phyloP scores from a whole-genome alignment of 2,329 filamentous ascomycete genomes.

The Colletotrichum falcatum region DNA sequence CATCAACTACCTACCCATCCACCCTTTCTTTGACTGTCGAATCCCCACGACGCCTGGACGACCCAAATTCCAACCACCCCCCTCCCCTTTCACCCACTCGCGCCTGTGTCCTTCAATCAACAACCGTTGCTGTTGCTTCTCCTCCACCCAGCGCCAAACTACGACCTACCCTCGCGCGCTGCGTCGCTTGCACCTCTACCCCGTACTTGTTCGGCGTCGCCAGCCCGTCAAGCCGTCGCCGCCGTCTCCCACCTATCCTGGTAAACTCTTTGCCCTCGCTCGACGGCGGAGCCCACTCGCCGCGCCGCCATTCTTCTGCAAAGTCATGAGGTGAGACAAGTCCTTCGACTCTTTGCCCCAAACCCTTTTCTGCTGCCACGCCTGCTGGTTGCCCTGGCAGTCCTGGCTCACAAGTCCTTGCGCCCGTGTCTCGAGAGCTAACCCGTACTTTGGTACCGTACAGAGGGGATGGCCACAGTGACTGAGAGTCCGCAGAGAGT shows the following conservation, averaged over 20 bases:
- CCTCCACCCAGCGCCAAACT: neutral
- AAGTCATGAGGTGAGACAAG: slow-evolving; percentile 41
- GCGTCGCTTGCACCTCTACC: too few species aligned
- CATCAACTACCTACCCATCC: slow-evolving; percentile 22
- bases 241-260: neutral
- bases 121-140: slow-evolving; percentile 9
- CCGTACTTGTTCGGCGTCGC: neutral
- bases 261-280: neutral
- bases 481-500: slow-evolving; percentile 63
- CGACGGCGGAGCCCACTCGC: slow-evolving; percentile 19
- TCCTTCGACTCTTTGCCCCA: slow-evolving; percentile 21
- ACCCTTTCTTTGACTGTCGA: slow-evolving; percentile 6
- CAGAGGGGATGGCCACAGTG: slow-evolving; percentile 65
- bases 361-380: slow-evolving; percentile 34
- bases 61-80: neutral
- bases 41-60: slow-evolving; percentile 19
- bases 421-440: slow-evolving; percentile 41
- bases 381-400: slow-evolving; percentile 32
- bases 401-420: slow-evolving; percentile 31
- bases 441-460: slow-evolving; percentile 40
- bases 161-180: neutral
- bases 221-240: neutral
- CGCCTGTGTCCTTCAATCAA: slow-evolving; percentile 17
- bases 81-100: neutral
- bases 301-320: slow-evolving; percentile 15